Conservation (phyloP, 371 early-diverging fungal species). For the Capillidium rhysosporum region DNA sequence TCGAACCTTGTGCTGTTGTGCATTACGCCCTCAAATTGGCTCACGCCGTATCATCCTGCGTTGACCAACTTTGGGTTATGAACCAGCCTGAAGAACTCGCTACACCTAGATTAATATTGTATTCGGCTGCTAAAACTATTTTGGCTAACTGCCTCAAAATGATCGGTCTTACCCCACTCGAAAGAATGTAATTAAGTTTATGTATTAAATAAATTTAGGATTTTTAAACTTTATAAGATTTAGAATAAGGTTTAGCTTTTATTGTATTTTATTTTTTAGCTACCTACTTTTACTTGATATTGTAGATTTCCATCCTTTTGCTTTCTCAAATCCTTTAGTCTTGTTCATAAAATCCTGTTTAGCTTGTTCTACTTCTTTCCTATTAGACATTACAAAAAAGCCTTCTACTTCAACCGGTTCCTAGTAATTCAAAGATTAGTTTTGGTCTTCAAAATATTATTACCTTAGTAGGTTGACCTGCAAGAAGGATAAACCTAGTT, state of each 20-base stretch:
- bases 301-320: slow-evolving; percentile 13
- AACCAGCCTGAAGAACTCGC: slow-evolving; percentile 63
- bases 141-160: slow-evolving; percentile 58
- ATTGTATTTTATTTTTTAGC: too few relatives aligned
- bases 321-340: slow-evolving; percentile 21
- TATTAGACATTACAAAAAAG: slow-evolving; percentile 39
- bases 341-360: slow-evolving; percentile 20
- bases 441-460: too few relatives aligned
- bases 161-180: slow-evolving; percentile 63
- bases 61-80: slow-evolving; percentile 69
- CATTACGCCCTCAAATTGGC: slow-evolving; percentile 79
- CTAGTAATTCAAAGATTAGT: too few relatives aligned
- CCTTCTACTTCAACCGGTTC: slow-evolving; percentile 28
- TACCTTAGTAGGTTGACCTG: too few relatives aligned
- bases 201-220: too few relatives aligned
- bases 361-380: slow-evolving; percentile 25
- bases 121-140: slow-evolving; percentile 44
- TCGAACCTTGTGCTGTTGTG: slow-evolving; percentile 90
- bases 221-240: too few relatives aligned
- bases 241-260: too few relatives aligned
- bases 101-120: slow-evolving; percentile 57
- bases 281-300: slow-evolving; percentile 7
- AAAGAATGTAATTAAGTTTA: slow-evolving; percentile 87
- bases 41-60: slow-evolving; percentile 63
- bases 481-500: too few relatives aligned